A percentile compares a stretch with the other conserved stretches of the same genome.
These are phyloP conservation scores for Alternaria ethzedia DNA, from an alignment of 2,329 filamentous ascomycete genomes.

Conservation along the genomic window DNA sequence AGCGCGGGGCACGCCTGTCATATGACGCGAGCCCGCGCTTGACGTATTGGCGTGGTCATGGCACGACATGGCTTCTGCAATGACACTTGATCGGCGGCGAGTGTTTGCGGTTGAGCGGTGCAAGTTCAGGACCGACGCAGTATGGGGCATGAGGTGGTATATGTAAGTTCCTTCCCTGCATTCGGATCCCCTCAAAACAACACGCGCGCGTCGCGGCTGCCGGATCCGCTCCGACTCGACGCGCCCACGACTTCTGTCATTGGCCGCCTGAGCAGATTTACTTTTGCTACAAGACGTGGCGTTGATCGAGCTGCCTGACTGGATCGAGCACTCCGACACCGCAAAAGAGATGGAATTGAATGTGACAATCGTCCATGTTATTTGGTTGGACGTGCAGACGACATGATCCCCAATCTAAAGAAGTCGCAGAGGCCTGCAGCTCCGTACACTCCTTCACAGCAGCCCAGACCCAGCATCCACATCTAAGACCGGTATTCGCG, in stretches of 20 bases:
- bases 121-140: background rate
- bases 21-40: slow-evolving; percentile 13
- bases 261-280: background rate
- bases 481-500: background rate
- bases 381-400: background rate
- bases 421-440: background rate
- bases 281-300: background rate
- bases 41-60: background rate
- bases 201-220: background rate
- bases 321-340: background rate
- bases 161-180: slow-evolving; percentile 3
- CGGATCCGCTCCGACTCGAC: slow-evolving; percentile 7
- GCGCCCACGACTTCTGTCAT: background rate
- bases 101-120: background rate
- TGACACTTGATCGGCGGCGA: background rate
- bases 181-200: slow-evolving; percentile 6
- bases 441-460: background rate
- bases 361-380: background rate
- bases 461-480: background rate
- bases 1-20: slow-evolving; percentile 16
- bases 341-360: background rate
- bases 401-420: background rate
- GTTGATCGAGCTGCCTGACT: background rate
- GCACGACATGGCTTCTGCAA: background rate
- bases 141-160: background rate